phyloP scores from a whole-genome alignment of 768 basidiomycete species.

The Boletales sp. region DNA sequence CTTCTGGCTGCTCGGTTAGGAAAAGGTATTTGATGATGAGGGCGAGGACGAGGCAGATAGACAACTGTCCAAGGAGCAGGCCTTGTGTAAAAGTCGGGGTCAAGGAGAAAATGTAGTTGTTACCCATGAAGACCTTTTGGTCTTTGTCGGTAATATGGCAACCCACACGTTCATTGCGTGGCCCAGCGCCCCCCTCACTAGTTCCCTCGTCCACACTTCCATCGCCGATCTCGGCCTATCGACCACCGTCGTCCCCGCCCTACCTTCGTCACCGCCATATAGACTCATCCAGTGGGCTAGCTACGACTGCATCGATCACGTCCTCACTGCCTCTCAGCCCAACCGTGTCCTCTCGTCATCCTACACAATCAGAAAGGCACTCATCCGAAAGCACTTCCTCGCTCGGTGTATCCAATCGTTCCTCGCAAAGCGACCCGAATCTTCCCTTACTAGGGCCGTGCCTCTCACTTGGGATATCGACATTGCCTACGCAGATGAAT shows the following conservation, averaged over 20 bases:
- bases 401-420: slow-evolving; percentile 71
- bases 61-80: slow-evolving; percentile 86
- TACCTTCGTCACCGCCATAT: slow-evolving; percentile 17
- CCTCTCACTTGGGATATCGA: slow-evolving; percentile 85
- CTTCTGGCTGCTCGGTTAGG: slow-evolving; percentile 58
- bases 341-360: slow-evolving; percentile 65
- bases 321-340: slow-evolving; percentile 54
- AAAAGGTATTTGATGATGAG: slow-evolving; percentile 94
- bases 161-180: slow-evolving; percentile 45
- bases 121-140: slow-evolving; percentile 20
- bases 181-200: slow-evolving; percentile 53
- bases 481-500: slow-evolving; percentile 86
- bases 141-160: not conserved
- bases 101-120: slow-evolving; percentile 64
- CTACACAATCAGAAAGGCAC: slow-evolving; percentile 85
- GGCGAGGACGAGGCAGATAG: slow-evolving; percentile 71
- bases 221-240: slow-evolving; percentile 33
- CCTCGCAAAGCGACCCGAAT: slow-evolving; percentile 63
- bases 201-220: slow-evolving; percentile 43
- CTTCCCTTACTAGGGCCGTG: slow-evolving; percentile 49
- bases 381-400: slow-evolving; percentile 94
- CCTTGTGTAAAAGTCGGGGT: slow-evolving; percentile 95
- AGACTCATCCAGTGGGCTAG: slow-evolving; percentile 75
- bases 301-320: slow-evolving; percentile 84
- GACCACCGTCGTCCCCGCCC: slow-evolving; percentile 25